Evolutionary conservation across 495 filamentous ascomycete genomes (phyloP), one percentile per base, ranked within the genome.

Genomic region (Friedmanniomyces endolithicus): DNA sequence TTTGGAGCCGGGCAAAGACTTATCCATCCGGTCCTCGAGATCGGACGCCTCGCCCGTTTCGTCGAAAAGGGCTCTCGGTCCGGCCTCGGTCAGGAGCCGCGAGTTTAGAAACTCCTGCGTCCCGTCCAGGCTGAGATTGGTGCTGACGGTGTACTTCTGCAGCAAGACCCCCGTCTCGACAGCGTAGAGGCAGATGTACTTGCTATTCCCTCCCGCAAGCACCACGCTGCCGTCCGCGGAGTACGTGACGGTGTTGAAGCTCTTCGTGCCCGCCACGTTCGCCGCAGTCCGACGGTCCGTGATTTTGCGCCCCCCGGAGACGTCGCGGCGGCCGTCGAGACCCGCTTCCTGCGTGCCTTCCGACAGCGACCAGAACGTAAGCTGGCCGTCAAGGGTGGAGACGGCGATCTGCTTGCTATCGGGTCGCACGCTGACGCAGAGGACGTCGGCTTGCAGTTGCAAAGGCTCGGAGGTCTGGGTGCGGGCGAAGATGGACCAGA

Each of bases 61-160:
- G 56, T 97, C 89, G 9, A 97, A 78, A 6, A 95, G 78, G 1
- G 77, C 88, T 45, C 75, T 74, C 2, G 92, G 86, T 6, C 92
- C 92, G 19, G 86, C 89, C 72, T 96, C 92, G 20, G 90, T 97
- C 50, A 98, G 72, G 43, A 87, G 74, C 57, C 82, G 83, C 70
- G 87, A 94, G 74, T 95, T 96, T 44, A 98, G 78, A 72, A 89
- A 92, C 68, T 97, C 92, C 62, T 95, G 90, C 1, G 94, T 97
- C 11, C 92, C 92, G 24, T 95, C 89, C 6, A 98, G 75, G 16
- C 89, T 90, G 2, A 94, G 76, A 67, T 98, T 98, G 66, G 94
- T 79, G 40, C 87, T 92, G 54, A 96, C 88, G 0, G 90, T 95
- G 64, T 83, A 97, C 59, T 95, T 95, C 62, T 90, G 94, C 52